Conservation (phyloP, 257 asterid genomes). For the Paulownia fortunei region DNA sequence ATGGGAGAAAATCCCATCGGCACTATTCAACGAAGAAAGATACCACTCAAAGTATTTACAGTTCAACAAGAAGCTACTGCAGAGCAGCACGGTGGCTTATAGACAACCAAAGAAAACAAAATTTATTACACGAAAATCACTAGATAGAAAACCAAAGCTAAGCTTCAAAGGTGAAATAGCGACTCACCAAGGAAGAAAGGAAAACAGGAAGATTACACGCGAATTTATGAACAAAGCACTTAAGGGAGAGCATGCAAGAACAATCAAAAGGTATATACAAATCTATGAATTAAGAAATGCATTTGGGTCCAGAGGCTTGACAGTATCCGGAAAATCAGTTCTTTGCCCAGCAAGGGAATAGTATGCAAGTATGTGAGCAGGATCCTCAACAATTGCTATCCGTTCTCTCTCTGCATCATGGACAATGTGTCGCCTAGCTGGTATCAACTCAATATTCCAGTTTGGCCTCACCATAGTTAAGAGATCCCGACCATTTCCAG, state of each 20-base stretch:
- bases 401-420: constrained; percentile 34
- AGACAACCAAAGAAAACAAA: neutral
- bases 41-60: constrained; percentile 21
- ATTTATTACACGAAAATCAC: constrained; percentile 3
- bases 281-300: constrained; percentile 19
- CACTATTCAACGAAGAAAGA: too few species aligned
- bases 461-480: constrained; percentile 64
- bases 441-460: constrained; percentile 90
- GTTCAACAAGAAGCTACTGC: constrained; percentile 4
- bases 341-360: constrained; percentile 91
- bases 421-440: constrained; percentile 51
- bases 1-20: too few species aligned
- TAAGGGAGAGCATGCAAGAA: neutral
- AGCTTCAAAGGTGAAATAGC: neutral
- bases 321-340: constrained; percentile 73
- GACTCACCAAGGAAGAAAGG: neutral
- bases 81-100: neutral
- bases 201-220: neutral
- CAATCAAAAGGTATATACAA: constrained; percentile 6
- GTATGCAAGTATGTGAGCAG: constrained; percentile 86
- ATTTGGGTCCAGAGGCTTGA: constrained; percentile 51
- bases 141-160: too few species aligned
- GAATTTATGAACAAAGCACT: neutral
- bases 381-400: constrained; percentile 56
- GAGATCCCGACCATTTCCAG: constrained; percentile 55